phyloP scores from a whole-genome alignment of 2,329 filamentous ascomycete species.

The Calonectria pauciramosa region DNA sequence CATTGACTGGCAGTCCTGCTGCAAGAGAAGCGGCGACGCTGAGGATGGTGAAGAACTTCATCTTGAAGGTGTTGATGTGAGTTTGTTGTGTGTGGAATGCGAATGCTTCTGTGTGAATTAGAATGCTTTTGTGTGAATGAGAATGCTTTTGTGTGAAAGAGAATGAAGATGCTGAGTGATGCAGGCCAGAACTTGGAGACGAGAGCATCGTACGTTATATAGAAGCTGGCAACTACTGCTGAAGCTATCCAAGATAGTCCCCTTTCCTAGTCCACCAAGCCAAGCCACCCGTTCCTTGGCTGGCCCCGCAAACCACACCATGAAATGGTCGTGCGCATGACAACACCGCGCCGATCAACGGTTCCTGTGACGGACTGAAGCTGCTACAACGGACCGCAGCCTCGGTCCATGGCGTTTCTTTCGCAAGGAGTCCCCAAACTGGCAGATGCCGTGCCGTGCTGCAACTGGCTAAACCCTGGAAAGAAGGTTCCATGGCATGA shows the following conservation, averaged over 20 bases:
- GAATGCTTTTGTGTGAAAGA: not conserved
- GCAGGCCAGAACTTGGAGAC: not conserved
- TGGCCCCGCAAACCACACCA: not conserved
- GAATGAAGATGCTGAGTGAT: not conserved
- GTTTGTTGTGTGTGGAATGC: not conserved
- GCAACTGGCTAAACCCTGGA: not conserved
- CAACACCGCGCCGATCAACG: not conserved
- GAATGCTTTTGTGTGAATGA: not conserved
- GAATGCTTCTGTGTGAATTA: not conserved
- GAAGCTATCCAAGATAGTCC: not conserved
- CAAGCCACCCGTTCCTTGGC: not conserved
- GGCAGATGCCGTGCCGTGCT: not conserved
- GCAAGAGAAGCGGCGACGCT: not conserved
- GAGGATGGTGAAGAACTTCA: slow-evolving; percentile 15
- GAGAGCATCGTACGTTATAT: not conserved
- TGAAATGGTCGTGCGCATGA: not conserved
- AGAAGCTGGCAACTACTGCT: not conserved
- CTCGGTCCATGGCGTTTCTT: not conserved
- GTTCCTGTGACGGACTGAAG: not conserved
- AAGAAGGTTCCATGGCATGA: not conserved
- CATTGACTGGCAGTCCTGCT: not conserved
- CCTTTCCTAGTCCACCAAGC: not conserved
- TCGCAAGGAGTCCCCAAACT: slow-evolving; percentile 4
- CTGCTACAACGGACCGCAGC: not conserved
- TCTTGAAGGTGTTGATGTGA: not conserved